Evolutionary conservation across 2,329 filamentous ascomycete genomes (phyloP).

Genomic region (Venturia nashicola): DNA sequence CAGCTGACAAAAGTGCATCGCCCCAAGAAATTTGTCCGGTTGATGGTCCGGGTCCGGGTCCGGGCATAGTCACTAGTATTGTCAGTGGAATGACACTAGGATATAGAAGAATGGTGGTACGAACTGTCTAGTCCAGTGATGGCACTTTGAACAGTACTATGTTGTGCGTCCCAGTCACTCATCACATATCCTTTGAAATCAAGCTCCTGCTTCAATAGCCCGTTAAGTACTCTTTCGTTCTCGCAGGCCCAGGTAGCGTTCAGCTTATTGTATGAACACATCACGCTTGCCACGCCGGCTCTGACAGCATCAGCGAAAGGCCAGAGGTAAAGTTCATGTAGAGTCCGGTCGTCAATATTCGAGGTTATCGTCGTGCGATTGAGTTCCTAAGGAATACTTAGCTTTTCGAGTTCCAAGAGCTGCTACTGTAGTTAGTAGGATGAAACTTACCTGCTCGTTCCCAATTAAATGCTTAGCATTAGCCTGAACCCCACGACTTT

Average conservation of each 20-base stretch:
- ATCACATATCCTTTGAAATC: conserved; percentile 35
- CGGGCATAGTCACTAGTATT: conserved; percentile 25
- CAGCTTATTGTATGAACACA: conserved; percentile 32
- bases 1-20: conserved; percentile 43
- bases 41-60: conserved; percentile 8
- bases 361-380: conserved; percentile 25
- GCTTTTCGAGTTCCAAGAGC: conserved; percentile 12
- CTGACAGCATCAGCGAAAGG: conserved; percentile 62
- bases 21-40: conserved; percentile 48
- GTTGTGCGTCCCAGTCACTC: conserved; percentile 28
- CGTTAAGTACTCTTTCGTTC: conserved; percentile 36
- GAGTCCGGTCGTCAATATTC: conserved; percentile 58
- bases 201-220: conserved; percentile 39
- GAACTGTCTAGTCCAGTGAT: conserved; percentile 36
- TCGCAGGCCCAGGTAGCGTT: conserved; percentile 40
- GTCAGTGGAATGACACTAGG: conserved; percentile 40
- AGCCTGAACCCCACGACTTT: conserved; percentile 31
- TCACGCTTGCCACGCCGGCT: conserved; percentile 46
- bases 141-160: conserved; percentile 31
- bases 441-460: conserved; percentile 51
- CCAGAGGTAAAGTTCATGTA: conserved; percentile 69
- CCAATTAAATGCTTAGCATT: conserved; percentile 38
- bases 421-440: not conserved
- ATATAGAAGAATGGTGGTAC: conserved; percentile 39
- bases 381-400: conserved; percentile 18